Evolutionary conservation across 768 basidiomycete genomes (phyloP), one percentile per base, ranked within the genome.

Genomic region (Macrocybe gigantea): DNA sequence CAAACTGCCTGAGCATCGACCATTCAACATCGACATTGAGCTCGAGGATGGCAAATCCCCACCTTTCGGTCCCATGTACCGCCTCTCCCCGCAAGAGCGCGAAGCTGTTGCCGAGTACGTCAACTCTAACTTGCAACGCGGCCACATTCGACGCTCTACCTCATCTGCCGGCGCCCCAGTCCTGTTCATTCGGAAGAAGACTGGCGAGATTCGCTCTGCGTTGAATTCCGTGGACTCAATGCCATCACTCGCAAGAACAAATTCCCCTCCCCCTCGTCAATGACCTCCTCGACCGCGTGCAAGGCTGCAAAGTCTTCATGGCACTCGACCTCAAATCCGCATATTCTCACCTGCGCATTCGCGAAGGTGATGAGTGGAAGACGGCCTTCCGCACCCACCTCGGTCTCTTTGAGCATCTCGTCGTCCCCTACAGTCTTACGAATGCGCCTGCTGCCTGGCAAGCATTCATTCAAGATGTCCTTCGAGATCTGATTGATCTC

Each of bases 361-460:
- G 54, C 5, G 60, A 64, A n/a, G 71, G 71, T 0, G 63, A 74
- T 47, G 63, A 74, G 54, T 68, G 64, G 68, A 76, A 75, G 49
- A 73, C 72, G 2, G 68, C 67, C 0, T 76, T 77, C 55, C 46
- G 57, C 6, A 71, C 67, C 9, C 57, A 58, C 30, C 62, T 62
- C 12, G 68, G 74, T 4, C 54, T 61, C n/a, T 74, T 65, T 47
- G 62, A 75, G 57, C 66, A 60, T 38, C 53, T 59, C 5, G 64
- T 74, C 9, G 64, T 71, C 54, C 66, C 66, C 11, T 66, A 65
- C 33, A 66, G 66, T 6, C 60, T 71, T 7, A 64, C 63, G 34
- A 69, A 72, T 46, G 64, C 67, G 5, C 69, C 73, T 5, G 63
- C 73, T 0, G 52, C 64, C 2, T 77, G 73, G 52, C 74, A 77